Conservation (phyloP, 257 asterid species). For the Fraxinus americana region DNA sequence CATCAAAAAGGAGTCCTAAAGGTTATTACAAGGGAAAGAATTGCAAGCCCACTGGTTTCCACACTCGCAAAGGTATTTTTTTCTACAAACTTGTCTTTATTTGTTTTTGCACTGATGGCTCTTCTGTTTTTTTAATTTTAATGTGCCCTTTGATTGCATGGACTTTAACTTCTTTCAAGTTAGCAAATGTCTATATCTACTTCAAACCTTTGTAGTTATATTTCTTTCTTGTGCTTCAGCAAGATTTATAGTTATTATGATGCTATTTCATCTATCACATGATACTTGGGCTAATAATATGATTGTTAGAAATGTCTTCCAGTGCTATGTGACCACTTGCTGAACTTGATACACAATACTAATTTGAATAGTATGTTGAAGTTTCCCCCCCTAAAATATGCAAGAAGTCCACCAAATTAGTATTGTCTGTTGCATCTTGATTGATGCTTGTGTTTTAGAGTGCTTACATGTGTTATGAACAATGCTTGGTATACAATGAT, state of each 20-base stretch:
- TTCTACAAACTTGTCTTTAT: background rate
- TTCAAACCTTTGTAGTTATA: background rate
- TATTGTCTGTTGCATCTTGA: background rate
- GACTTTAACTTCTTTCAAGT: background rate
- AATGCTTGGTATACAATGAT: too few species aligned
- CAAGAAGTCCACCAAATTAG: background rate
- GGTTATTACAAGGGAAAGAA: slow-evolving; percentile 85
- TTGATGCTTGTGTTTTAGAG: background rate
- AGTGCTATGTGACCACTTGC: background rate
- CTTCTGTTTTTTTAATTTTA: background rate
- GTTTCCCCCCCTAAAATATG: background rate
- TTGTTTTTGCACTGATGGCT: background rate
- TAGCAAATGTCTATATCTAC: background rate
- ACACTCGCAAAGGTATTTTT: slow-evolving; percentile 81
- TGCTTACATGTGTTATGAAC: background rate
- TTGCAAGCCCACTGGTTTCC: slow-evolving; percentile 93
- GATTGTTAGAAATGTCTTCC: background rate
- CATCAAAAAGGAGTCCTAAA: slow-evolving; percentile 63
- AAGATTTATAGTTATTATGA: background rate
- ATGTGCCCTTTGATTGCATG: background rate
- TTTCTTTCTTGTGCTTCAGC: background rate
- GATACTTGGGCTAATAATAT: background rate
- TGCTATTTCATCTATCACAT: background rate
- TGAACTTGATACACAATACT: background rate
- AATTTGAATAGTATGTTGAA: background rate